Conservation (phyloP, 352 stramenopile species). For the Phytophthora constricta region DNA sequence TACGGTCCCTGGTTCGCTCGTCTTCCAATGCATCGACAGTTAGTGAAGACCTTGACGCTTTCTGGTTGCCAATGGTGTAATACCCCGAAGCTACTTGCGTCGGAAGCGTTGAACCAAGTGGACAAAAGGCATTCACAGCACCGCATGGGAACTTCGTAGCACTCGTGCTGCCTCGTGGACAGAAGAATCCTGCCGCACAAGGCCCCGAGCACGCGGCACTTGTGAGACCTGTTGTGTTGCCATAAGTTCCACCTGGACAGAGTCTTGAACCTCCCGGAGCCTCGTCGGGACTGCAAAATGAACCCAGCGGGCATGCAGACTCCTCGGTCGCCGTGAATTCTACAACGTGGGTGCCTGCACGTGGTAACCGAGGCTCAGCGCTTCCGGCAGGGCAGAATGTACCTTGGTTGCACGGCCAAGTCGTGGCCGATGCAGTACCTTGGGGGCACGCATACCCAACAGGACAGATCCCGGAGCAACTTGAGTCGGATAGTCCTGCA, state of each 20-base stretch:
- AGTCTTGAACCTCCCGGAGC: constrained; percentile 33
- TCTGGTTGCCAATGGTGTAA: constrained; percentile 45
- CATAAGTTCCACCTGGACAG: constrained; percentile 74
- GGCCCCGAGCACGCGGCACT: constrained; percentile 51
- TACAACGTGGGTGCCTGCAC: constrained; percentile 44
- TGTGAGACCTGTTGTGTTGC: constrained; percentile 45
- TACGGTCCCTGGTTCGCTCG: constrained; percentile 11
- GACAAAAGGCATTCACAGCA: constrained; percentile 50
- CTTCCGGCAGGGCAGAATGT: constrained; percentile 34
- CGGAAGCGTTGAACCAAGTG: constrained; percentile 47
- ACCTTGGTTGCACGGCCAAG: constrained; percentile 39
- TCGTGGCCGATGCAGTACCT: constrained; percentile 55
- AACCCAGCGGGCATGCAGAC: constrained; percentile 43
- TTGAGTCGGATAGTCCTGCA: constrained; percentile 39
- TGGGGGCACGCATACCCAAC: constrained; percentile 68
- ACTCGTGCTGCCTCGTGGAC: constrained; percentile 50
- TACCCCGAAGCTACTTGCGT: constrained; percentile 43
- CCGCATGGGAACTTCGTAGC: constrained; percentile 50
- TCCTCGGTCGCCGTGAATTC: constrained; percentile 10
- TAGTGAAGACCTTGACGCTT: constrained; percentile 11
- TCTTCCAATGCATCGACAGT: constrained; percentile 15
- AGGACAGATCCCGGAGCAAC: constrained; percentile 66
- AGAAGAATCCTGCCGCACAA: constrained; percentile 69
- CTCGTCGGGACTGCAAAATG: constrained; percentile 56
- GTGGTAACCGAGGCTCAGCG: constrained; percentile 17